Percentiles rank a stretch among this genome's conserved stretches.
Conservation (phyloP, 2,329 filamentous ascomycete genomes). For the Sporothrix brunneoviolacea region DNA sequence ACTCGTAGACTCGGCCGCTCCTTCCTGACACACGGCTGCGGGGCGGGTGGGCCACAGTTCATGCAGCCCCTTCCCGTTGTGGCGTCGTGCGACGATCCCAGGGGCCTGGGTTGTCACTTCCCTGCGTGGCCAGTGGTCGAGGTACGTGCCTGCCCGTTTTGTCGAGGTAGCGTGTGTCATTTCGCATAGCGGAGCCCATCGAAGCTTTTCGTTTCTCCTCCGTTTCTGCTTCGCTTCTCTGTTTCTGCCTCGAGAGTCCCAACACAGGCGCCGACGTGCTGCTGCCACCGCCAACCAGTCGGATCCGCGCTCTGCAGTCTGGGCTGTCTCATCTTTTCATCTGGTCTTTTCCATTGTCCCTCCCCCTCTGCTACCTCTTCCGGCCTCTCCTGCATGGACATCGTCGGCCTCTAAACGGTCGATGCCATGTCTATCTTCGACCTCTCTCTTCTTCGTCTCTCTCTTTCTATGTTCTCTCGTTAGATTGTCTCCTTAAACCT, state of each 20-base stretch:
- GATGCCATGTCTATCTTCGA: not conserved
- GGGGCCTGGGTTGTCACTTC: not conserved
- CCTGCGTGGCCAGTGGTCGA: not conserved
- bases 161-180: constrained; percentile 4
- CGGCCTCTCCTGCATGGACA: too few relatives aligned
- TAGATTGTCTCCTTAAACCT: not conserved
- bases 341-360: not conserved
- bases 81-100: too few relatives aligned
- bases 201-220: not conserved
- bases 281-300: not conserved
- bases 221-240: constrained; percentile 10
- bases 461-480: not conserved
- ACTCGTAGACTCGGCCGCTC: too few relatives aligned
- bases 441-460: too few relatives aligned
- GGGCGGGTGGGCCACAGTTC: not conserved
- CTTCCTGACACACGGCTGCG: constrained; percentile 4
- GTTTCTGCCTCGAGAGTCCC: not conserved
- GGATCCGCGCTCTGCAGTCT: too few relatives aligned
- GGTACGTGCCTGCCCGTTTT: too few relatives aligned
- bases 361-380: not conserved
- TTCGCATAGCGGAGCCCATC: constrained; percentile 8
- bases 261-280: constrained; percentile 8
- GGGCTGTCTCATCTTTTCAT: not conserved
- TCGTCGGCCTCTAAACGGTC: not conserved
- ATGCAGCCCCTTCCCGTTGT: not conserved